Conservation (phyloP, 306 rosid species). For the Luffa acutangula region DNA sequence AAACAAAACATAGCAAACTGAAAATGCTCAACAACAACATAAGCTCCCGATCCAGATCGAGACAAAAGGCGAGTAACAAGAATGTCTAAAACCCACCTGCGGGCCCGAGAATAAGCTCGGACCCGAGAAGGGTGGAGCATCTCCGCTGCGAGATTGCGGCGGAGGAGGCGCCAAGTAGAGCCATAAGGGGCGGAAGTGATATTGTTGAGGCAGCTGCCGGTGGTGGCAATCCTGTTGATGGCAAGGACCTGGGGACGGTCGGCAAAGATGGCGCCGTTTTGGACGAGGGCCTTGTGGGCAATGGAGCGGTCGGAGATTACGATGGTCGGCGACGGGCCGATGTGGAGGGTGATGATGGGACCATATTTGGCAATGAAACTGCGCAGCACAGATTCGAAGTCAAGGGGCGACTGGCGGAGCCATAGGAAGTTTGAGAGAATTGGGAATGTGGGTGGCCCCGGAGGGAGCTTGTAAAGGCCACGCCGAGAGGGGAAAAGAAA, state of each 20-base stretch:
- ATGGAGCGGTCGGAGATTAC: slow-evolving; percentile 29
- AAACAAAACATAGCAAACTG: slow-evolving; percentile 21
- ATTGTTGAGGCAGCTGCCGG: slow-evolving; percentile 15
- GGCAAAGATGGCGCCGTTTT: slow-evolving; percentile 30
- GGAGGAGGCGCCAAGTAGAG: slow-evolving; percentile 29
- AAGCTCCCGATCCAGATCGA: not conserved
- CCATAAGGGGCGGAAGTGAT: slow-evolving; percentile 30
- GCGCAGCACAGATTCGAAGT: not conserved
- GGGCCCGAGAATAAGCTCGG: slow-evolving; percentile 23
- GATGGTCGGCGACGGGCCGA: slow-evolving; percentile 33
- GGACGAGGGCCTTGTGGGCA: slow-evolving; percentile 37
- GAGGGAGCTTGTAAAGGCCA: not conserved
- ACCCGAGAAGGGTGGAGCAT: slow-evolving; percentile 24
- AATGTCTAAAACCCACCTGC: slow-evolving; percentile 19
- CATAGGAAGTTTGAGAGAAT: not conserved
- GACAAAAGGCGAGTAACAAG: slow-evolving; percentile 8
- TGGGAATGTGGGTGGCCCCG: not conserved
- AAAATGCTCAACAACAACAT: slow-evolving; percentile 18
- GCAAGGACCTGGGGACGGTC: slow-evolving; percentile 21
- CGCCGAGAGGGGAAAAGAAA: not conserved
- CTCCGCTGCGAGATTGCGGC: slow-evolving; percentile 29
- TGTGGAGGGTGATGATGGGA: slow-evolving; percentile 28
- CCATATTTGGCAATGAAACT: slow-evolving; percentile 20
- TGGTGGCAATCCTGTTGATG: slow-evolving; percentile 8
- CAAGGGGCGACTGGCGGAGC: not conserved